phyloP scores from a whole-genome alignment of 1,284 basidiomycete genomes.

The Inonotus hispidus region DNA sequence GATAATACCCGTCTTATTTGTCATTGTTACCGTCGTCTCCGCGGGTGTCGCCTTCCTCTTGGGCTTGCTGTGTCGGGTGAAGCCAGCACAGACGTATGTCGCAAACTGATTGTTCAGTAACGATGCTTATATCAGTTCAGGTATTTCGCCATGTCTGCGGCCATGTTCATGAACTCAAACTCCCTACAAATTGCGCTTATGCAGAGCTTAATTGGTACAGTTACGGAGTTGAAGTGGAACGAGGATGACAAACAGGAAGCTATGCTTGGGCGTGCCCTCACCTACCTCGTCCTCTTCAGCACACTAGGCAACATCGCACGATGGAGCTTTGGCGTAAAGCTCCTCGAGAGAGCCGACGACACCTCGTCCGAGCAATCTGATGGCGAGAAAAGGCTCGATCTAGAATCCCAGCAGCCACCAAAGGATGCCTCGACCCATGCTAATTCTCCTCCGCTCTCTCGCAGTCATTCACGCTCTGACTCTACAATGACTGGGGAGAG shows the following conservation, averaged over 20 bases:
- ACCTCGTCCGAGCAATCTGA: constrained; percentile 5
- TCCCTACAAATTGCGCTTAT: constrained; percentile 89
- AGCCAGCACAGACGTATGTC: constrained; percentile 53
- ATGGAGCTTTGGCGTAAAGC: constrained; percentile 51
- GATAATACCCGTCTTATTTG: constrained; percentile 85
- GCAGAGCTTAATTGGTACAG: constrained; percentile 85
- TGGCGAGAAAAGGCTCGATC: not conserved
- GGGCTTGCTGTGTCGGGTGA: constrained; percentile 46
- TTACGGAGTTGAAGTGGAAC: constrained; percentile 82
- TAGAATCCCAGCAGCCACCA: not conserved
- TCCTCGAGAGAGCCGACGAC: constrained; percentile 66
- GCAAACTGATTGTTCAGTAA: not conserved
- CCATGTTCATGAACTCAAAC: constrained; percentile 91
- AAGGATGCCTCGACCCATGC: not conserved
- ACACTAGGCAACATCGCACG: constrained; percentile 89
- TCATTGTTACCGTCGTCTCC: constrained; percentile 64
- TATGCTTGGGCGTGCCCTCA: constrained; percentile 89
- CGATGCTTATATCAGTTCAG: constrained; percentile 34
- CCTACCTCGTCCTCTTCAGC: constrained; percentile 89
- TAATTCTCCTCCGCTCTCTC: not conserved
- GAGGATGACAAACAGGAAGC: constrained; percentile 74
- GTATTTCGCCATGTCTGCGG: constrained; percentile 78
- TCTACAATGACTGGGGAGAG: not conserved
- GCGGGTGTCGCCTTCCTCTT: constrained; percentile 48
- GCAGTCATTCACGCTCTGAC: constrained; percentile 6